These are phyloP conservation scores for Sugiyamaella lignohabitans DNA, from an alignment of 805 yeast genomes.

Conservation along the genomic window DNA sequence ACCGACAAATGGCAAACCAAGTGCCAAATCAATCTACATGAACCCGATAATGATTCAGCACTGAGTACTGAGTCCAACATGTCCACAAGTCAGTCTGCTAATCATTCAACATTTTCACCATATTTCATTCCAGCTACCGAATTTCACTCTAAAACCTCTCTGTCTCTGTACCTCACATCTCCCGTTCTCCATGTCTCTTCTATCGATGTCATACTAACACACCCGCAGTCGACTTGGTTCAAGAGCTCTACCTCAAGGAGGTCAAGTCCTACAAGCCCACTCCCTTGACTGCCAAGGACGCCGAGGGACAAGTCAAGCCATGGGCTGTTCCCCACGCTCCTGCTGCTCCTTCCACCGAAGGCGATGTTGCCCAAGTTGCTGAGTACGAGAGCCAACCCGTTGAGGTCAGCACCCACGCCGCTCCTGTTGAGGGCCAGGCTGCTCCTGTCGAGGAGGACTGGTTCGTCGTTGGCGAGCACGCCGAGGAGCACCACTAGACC, in stretches of 20 bases:
- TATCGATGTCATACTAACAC: neutral
- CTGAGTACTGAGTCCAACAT: too few species aligned
- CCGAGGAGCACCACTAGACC: constrained; percentile 30
- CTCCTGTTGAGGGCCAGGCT: constrained; percentile 19
- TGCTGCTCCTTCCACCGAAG: constrained; percentile 73
- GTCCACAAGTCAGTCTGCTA: too few species aligned
- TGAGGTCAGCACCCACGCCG: constrained; percentile 30
- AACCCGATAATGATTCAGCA: too few species aligned
- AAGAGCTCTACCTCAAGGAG: constrained; percentile 82
- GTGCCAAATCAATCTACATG: too few species aligned
- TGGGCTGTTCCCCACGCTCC: constrained; percentile 83
- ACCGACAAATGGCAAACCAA: too few species aligned
- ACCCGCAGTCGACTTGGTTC: constrained; percentile 44
- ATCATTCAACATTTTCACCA: too few species aligned
- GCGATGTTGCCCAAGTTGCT: constrained; percentile 48
- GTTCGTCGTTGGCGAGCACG: constrained; percentile 37
- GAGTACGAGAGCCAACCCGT: constrained; percentile 41
- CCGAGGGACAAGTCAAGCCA: constrained; percentile 71
- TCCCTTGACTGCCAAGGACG: constrained; percentile 62
- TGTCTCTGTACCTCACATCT: too few species aligned
- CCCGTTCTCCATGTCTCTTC: too few species aligned
- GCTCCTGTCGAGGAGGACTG: constrained; percentile 32
- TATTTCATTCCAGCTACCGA: too few species aligned
- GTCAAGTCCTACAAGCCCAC: constrained; percentile 85
- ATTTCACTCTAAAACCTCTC: too few species aligned